Percentiles rank a stretch among this genome's conserved stretches.
phyloP scores from a whole-genome alignment of 768 basidiomycete species.

The Daedaleopsis nitida region DNA sequence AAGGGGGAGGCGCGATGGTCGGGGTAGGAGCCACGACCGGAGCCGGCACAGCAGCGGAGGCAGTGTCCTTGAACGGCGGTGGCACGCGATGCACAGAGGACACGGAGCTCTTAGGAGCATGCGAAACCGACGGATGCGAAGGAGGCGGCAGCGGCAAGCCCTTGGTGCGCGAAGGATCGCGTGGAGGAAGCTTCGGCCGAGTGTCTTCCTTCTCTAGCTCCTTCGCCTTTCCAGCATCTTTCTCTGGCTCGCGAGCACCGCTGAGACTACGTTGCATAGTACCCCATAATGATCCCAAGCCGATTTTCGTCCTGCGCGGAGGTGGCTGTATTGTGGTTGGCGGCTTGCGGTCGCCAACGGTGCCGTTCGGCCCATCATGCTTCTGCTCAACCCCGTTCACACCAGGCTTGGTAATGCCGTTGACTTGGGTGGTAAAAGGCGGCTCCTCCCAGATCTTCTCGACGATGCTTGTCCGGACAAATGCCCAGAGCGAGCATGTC shows the following conservation, averaged over 20 bases:
- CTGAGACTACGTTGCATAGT: slow-evolving; percentile 31
- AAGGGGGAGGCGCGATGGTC: slow-evolving; percentile 26
- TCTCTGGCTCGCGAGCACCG: slow-evolving; percentile 16
- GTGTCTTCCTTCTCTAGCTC: slow-evolving; percentile 11
- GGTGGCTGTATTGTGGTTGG: slow-evolving; percentile 9
- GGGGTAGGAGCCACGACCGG: slow-evolving; percentile 26
- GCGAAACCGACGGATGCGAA: slow-evolving; percentile 20
- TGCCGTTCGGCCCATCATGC: slow-evolving; percentile 16
- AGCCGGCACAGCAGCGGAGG: slow-evolving; percentile 44
- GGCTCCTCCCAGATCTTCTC: slow-evolving; percentile 89
- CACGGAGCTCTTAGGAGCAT: slow-evolving; percentile 2
- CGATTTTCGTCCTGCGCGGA: slow-evolving; percentile 25
- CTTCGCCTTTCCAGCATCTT: slow-evolving; percentile 7
- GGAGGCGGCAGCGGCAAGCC: slow-evolving; percentile 19
- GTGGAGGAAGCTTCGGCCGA: slow-evolving; percentile 24
- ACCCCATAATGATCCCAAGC: slow-evolving; percentile 32
- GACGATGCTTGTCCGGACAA: slow-evolving; percentile 77
- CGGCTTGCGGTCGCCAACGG: background rate
- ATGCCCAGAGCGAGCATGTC: slow-evolving; percentile 91
- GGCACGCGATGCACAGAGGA: slow-evolving; percentile 6
- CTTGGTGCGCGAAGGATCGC: slow-evolving; percentile 23
- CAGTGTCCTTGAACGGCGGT: slow-evolving; percentile 1
- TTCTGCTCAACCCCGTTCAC: slow-evolving; percentile 19
- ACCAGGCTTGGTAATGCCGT: slow-evolving; percentile 14
- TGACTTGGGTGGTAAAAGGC: slow-evolving; percentile 17